Conservation (phyloP, 495 filamentous ascomycete species). For the Penicillium malachiteum region DNA sequence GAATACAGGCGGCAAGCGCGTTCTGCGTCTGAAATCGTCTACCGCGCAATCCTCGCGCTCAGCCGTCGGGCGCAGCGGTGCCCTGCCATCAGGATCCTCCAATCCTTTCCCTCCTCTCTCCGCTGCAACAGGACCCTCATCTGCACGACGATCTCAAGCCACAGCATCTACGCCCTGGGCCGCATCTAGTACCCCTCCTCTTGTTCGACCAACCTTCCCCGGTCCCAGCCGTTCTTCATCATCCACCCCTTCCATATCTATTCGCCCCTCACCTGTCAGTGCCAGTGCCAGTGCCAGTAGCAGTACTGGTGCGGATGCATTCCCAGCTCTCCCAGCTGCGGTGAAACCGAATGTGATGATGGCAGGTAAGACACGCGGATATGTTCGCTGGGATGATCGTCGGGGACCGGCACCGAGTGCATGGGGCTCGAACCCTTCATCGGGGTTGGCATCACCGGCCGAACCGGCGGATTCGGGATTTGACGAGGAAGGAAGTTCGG, state of each 20-base stretch:
- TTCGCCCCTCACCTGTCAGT: constrained; percentile 4
- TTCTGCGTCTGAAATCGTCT: constrained; percentile 72
- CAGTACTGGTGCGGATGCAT: constrained; percentile 45
- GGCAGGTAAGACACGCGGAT: constrained; percentile 72
- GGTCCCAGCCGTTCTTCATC: constrained; percentile 22
- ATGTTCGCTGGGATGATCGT: constrained; percentile 65
- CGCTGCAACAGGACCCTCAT: constrained; percentile 37
- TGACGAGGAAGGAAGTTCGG: constrained; percentile 34
- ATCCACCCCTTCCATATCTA: constrained; percentile 20
- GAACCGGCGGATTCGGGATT: constrained; percentile 27
- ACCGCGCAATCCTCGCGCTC: constrained; percentile 71
- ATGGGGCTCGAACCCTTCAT: constrained; percentile 41
- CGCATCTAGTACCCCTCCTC: constrained; percentile 29
- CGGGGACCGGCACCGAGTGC: constrained; percentile 37
- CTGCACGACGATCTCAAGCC: constrained; percentile 26
- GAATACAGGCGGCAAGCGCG: constrained; percentile 49
- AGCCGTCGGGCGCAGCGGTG: constrained; percentile 49
- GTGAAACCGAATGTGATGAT: constrained; percentile 76
- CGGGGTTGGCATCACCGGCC: constrained; percentile 25
- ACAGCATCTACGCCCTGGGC: constrained; percentile 53
- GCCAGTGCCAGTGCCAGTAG: constrained; percentile 13
- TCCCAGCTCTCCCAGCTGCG: constrained; percentile 78
- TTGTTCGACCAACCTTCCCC: constrained; percentile 28
- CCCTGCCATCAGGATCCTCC: constrained; percentile 33
- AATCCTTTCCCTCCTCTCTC: constrained; percentile 51